These are phyloP conservation scores for Pterocarpus santalinus DNA, from an alignment of 306 rosid species.

Conservation along the genomic window DNA sequence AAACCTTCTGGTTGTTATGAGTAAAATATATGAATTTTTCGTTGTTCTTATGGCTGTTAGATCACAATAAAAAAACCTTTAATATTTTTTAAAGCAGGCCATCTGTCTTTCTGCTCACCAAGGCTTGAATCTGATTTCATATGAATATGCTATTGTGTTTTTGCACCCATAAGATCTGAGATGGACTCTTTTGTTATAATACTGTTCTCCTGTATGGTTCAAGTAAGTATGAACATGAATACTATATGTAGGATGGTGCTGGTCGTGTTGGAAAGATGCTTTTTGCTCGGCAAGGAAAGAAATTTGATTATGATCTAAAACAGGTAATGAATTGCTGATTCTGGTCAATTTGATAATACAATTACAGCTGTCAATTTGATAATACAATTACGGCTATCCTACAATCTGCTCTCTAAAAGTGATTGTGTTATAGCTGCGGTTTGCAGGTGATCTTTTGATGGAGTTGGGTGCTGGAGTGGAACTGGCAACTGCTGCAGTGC, in stretches of 20 bases:
- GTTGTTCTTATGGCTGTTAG: conserved; percentile 6
- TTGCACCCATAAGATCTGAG: conserved; percentile 16
- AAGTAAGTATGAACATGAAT: conserved; percentile 23
- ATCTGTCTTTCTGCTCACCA: background rate
- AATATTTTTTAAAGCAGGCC: background rate
- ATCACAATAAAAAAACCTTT: background rate
- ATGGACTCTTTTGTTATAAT: conserved; percentile 11
- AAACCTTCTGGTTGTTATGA: background rate
- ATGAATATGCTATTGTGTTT: background rate
- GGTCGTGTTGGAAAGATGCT: conserved; percentile 99
- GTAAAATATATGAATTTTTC: background rate
- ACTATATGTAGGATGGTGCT: conserved; percentile 82
- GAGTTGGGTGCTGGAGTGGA: conserved; percentile 98
- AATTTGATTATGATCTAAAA: conserved; percentile 95
- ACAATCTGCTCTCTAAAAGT: conserved; percentile 36
- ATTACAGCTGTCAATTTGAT: conserved; percentile 14
- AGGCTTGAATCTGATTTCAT: conserved; percentile 11
- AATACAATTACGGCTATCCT: conserved; percentile 29
- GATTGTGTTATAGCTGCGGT: conserved; percentile 72
- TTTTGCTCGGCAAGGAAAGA: conserved; percentile 95
- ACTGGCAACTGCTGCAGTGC: conserved; percentile 88
- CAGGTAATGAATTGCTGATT: conserved; percentile 62
- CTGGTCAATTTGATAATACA: conserved; percentile 3
- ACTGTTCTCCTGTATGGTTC: background rate
- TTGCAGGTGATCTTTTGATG: conserved; percentile 96